Evolutionary conservation across 495 filamentous ascomycete genomes (phyloP), one percentile per base, ranked within the genome.

Genomic region (Neurospora intermedia): DNA sequence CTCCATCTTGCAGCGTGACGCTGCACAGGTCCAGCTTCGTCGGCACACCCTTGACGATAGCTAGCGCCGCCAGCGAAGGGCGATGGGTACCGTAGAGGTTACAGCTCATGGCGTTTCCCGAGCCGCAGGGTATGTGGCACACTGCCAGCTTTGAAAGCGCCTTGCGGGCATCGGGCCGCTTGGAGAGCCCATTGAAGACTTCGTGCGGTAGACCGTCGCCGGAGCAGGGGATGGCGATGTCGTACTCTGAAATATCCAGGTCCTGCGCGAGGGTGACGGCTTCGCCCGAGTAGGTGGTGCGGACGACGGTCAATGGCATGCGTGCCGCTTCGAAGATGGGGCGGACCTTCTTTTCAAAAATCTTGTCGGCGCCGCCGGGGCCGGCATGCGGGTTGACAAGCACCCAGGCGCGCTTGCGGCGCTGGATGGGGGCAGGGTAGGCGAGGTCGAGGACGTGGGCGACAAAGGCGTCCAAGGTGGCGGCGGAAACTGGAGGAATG

Each of bases 151-250:
- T 92, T 6, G 83, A 82, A 74, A 99, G 80, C 0, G 94, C 96
- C 69, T 86, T 87, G 66, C 87, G 83, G 35, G 93, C 94, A 81
- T 98, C 91, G 8, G 83, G 75, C 66, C 92, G 90, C 80, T 90
- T 91, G 18, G 85, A 93, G 31, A 99, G 79, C 9, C 96, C 96
- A 78, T 99, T 98, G 85, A 97, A 97, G 15, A 97, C 92, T 81
- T 99, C 95, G 77, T 97, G 91, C 0, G 93, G 92, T 20, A 97
- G 79, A 13, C 96, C 96, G 76, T 99, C 96, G 3, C 96, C 96
- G 10, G 95, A 98, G 77, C 94, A 97, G 74, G 92, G 92, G 15
- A 96, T 88, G 8, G 97, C 87, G 6, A 93, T 89, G 82, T 99
- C 96, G 77, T 88, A 96, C 3, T 86, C 87, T 27, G 93, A 87